These are phyloP conservation scores for Trapa bicornis DNA, from an alignment of 345 rosid genomes.

Conservation along the genomic window DNA sequence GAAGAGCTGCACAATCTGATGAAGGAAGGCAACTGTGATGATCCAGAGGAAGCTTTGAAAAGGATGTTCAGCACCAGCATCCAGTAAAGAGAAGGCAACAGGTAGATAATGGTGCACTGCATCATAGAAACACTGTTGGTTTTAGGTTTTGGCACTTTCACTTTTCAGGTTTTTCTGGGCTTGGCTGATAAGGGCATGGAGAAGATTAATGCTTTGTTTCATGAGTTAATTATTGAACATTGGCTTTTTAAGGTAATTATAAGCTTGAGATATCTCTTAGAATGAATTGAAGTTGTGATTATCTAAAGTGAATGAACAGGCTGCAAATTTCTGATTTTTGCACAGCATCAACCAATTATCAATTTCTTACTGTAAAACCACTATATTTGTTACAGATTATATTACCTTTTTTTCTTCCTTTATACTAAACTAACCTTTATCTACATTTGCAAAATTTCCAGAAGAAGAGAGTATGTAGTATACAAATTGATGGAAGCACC, in stretches of 20 bases:
- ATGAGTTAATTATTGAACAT: constrained; percentile 39
- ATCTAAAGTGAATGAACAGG: no score
- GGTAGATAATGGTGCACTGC: constrained; percentile 19
- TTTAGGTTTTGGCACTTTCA: neutral
- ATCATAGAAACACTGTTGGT: neutral
- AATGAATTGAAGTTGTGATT: no score
- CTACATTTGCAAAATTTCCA: constrained; percentile 22
- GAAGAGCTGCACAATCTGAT: constrained; percentile 94
- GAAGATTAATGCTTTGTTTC: constrained; percentile 64
- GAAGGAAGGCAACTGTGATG: constrained; percentile 77
- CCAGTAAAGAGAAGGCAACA: constrained; percentile 90
- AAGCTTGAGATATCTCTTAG: no score
- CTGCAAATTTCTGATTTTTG: no score
- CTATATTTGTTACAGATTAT: constrained; percentile 1
- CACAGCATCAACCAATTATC: constrained; percentile 8
- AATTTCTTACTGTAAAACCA: constrained; percentile 62
- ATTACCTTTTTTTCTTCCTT: neutral
- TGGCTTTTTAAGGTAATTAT: neutral
- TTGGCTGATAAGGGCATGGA: constrained; percentile 70
- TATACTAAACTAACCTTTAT: constrained; percentile 9
- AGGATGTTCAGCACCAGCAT: constrained; percentile 78
- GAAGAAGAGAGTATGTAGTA: constrained; percentile 86
- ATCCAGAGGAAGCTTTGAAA: constrained; percentile 68
- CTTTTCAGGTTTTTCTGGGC: constrained; percentile 69
- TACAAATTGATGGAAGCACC: constrained; percentile 83